A percentile compares a stretch with the other conserved stretches of the same genome.
phyloP scores from a whole-genome alignment of 2,329 filamentous ascomycete genomes.

The Aspergillus viridinutans region DNA sequence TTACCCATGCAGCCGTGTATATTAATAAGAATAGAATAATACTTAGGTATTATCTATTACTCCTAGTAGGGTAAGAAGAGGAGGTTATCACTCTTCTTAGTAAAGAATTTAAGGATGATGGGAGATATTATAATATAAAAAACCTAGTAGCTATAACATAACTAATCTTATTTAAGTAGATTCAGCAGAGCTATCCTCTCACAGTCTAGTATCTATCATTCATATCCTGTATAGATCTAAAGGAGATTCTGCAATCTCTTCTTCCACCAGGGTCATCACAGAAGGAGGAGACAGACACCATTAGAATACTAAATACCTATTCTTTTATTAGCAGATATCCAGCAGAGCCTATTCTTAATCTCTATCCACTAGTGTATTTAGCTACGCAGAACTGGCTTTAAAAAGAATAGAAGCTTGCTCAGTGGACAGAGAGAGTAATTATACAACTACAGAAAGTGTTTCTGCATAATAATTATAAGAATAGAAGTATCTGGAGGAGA shows the following conservation, averaged over 20 bases:
- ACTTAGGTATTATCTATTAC: constrained; percentile 18
- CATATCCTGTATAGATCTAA: constrained; percentile 18
- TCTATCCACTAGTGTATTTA: constrained; percentile 34
- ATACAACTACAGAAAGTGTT: constrained; percentile 3
- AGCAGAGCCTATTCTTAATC: constrained; percentile 2
- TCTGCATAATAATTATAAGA: constrained; percentile 11
- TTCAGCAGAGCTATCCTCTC: constrained; percentile 22
- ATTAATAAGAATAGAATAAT: constrained; percentile 10
- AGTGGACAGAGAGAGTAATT: constrained; percentile 2
- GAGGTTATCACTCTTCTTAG: constrained; percentile 3
- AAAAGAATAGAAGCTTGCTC: constrained; percentile 8
- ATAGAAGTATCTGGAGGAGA: constrained; percentile 19
- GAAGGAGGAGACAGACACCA: constrained; percentile 17
- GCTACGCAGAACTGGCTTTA: constrained; percentile 31
- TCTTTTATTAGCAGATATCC: constrained; percentile 19
- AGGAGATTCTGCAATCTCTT: constrained; percentile 30
- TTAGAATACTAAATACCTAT: constrained; percentile 32
- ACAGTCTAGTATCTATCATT: constrained; percentile 32
- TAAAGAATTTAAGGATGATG: constrained; percentile 25
- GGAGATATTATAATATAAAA: constrained; percentile 22
- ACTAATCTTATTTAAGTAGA: constrained; percentile 35
- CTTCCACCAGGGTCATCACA: constrained; percentile 18
- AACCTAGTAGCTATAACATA: constrained; percentile 34
- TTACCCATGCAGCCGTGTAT: constrained; percentile 20
- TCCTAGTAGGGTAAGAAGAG: constrained; percentile 9